Conservation (phyloP, 2,329 filamentous ascomycete species). For the Colletotrichum noveboracense region DNA sequence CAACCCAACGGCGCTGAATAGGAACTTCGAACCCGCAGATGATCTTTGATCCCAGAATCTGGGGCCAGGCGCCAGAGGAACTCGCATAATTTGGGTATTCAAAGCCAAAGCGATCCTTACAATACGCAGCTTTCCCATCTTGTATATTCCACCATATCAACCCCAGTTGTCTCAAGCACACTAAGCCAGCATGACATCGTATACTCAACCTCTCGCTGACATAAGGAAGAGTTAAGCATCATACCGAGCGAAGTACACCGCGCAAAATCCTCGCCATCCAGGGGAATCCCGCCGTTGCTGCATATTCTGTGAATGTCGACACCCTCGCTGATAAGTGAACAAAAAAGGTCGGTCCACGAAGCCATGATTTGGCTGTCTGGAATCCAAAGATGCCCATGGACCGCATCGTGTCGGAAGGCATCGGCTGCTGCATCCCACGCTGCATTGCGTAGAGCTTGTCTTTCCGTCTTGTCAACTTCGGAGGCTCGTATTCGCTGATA, state of each 20-base stretch:
- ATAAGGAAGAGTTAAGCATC: accelerated
- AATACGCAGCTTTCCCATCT: background rate
- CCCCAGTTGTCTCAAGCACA: background rate
- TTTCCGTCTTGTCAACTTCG: background rate
- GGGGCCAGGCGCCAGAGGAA: background rate
- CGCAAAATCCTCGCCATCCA: background rate
- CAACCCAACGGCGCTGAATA: background rate
- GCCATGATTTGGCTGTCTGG: background rate
- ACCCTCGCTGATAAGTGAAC: background rate
- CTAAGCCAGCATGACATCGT: background rate
- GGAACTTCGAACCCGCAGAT: background rate
- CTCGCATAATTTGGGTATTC: too few species aligned
- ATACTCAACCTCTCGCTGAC: background rate
- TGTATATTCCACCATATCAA: background rate
- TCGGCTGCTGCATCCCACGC: background rate
- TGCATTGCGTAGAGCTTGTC: background rate
- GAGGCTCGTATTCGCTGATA: background rate
- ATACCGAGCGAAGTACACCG: background rate
- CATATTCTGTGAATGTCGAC: background rate
- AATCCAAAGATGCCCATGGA: background rate
- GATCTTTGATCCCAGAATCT: background rate
- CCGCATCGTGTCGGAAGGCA: background rate
- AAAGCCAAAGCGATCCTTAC: background rate
- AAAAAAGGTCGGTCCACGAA: background rate
- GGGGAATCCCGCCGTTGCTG: background rate